Base-by-base conservation (phyloP, 2,329 filamentous ascomycete genomes). In the Penicillium vulpinum region DNA sequence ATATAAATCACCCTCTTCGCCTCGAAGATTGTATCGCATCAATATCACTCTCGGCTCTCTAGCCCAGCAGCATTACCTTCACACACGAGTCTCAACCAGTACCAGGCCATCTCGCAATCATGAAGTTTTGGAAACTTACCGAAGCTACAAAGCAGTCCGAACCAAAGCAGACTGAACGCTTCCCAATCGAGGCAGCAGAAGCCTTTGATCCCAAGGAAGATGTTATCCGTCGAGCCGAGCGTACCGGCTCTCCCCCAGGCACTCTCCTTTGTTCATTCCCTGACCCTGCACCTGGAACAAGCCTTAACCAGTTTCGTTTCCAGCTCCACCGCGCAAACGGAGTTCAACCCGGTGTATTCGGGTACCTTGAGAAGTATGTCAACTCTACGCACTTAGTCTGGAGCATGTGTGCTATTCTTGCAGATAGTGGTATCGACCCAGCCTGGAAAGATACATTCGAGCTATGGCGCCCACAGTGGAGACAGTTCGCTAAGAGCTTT, bases 391-490 rank as follows among this genome's bases (percentile, higher is more conserved):
- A 53, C 16, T 8, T 54, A 11, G 51, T 54, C 2, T 54, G 51
- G 51, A 48, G 35, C 5, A 54, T 54, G 51, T 54, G 43, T 5
- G 43, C 51, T 39, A 8, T 29, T 13, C 51, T 54, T 26, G 43
- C 43, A 13, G 43, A 54, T 29, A 48, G 35, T 0, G n/a, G 24
- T 5, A 31, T 48, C 7, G 51, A 54, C n/a, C 43, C 43, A 4
- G 44, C 33, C 3, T 54, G 43, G 43, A 54, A n/a, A 5, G 22
- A 31, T 29, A 39, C 26, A 6, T 54, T 54, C 18, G 44, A 48
- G 26, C 16, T 48, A 16, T 48, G 43, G 35, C 33, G 35, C 0
- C 35, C 51, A 22, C 43, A 48, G 35, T 48, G 44, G 33, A n/a
- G 16, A 15, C 43, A 40, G 26, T 47, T 54, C 11, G n/a, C 28